phyloP scores from a whole-genome alignment of 176 grass and related monocot genomes.

The Poa pratensis region DNA sequence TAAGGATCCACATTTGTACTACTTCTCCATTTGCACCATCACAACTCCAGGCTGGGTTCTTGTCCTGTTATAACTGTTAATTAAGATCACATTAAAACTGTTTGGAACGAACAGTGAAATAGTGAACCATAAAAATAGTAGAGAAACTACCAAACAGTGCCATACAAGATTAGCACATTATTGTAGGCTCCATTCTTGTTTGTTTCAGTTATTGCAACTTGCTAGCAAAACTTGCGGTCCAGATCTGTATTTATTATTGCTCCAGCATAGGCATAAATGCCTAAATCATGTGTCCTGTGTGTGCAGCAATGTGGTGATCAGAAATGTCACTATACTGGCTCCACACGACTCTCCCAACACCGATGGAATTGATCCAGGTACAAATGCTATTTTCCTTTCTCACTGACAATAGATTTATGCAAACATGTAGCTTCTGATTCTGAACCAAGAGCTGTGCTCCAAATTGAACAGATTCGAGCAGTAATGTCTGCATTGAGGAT shows the following conservation, averaged over 20 bases:
- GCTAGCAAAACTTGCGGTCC: constrained; percentile 35
- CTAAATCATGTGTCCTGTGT: constrained; percentile 25
- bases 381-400: constrained; percentile 30
- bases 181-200: constrained; percentile 35
- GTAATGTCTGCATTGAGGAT: constrained; percentile 87
- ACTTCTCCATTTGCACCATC: constrained; percentile 17
- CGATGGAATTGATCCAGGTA: constrained; percentile 95
- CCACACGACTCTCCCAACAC: constrained; percentile 94
- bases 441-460: constrained; percentile 20
- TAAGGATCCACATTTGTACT: constrained; percentile 13
- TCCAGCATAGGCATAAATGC: constrained; percentile 45
- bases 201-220: constrained; percentile 41
- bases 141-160: constrained; percentile 29
- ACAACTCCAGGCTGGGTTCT: constrained; percentile 36
- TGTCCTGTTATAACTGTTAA: constrained; percentile 13
- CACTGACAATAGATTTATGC: constrained; percentile 8
- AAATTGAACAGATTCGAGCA: constrained; percentile 79
- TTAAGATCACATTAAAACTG: constrained; percentile 31
- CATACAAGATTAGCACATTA: constrained; percentile 32
- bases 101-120: constrained; percentile 22
- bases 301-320: constrained; percentile 88
- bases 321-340: constrained; percentile 83
- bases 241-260: constrained; percentile 41
- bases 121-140: constrained; percentile 21
- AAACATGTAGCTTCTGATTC: background rate